Conservation (phyloP, 345 rosid genomes). For the Arabidopsis arenosa region DNA sequence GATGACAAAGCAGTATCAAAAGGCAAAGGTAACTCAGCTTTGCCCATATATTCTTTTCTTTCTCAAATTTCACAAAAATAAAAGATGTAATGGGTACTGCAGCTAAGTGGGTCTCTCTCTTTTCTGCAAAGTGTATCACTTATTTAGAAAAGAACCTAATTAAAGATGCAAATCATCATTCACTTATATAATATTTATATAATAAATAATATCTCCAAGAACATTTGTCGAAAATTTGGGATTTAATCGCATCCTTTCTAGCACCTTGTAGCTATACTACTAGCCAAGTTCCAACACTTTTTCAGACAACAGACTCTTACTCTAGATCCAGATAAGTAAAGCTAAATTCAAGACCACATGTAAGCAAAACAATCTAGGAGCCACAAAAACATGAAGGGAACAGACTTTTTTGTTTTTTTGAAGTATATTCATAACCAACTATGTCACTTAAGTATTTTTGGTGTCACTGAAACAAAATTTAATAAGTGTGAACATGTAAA, state of each 20-base stretch:
- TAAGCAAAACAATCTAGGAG: conserved; percentile 34
- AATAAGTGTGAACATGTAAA: too few species aligned
- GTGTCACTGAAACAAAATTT: too few species aligned
- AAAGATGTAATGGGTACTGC: conserved; percentile 48
- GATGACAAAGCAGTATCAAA: conserved; percentile 81
- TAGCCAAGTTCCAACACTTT: conserved; percentile 39
- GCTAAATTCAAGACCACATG: conserved; percentile 32
- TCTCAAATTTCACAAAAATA: conserved; percentile 54
- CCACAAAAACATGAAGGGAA: conserved; percentile 30
- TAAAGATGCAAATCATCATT: conserved; percentile 49
- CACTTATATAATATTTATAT: conserved; percentile 30
- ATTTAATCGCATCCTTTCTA: conserved; percentile 29
- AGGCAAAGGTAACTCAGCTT: conserved; percentile 84
- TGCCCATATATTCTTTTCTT: conserved; percentile 52
- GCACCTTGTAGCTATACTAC: conserved; percentile 37
- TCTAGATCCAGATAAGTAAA: conserved; percentile 33
- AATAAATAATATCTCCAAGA: conserved; percentile 25
- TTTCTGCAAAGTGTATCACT: conserved; percentile 54
- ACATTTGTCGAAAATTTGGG: conserved; percentile 25
- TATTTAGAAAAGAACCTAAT: conserved; percentile 44
- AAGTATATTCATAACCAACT: background rate
- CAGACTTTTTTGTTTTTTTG: background rate
- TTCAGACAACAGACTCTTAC: conserved; percentile 32
- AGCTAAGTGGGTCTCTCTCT: conserved; percentile 66
- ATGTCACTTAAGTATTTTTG: background rate